Evolutionary conservation across 1,284 basidiomycete genomes (phyloP).

Genomic region (Marasmius fiardii): DNA sequence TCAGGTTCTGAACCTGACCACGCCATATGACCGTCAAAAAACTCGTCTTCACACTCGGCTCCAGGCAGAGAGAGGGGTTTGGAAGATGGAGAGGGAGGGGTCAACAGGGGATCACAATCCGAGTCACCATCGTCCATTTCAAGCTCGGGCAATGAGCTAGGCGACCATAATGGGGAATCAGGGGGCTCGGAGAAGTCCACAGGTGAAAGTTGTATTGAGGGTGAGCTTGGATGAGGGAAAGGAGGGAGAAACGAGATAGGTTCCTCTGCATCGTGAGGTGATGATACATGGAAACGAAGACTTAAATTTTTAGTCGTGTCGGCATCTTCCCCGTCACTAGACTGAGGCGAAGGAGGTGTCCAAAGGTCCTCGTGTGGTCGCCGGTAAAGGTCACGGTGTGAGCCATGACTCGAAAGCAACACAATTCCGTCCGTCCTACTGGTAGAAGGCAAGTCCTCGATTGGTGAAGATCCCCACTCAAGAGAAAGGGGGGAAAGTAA

Average conservation of each 20-base stretch:
- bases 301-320: not conserved
- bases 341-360: not conserved
- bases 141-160: not conserved
- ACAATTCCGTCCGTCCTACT: slow-evolving; percentile 6
- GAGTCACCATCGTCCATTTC: slow-evolving; percentile 6
- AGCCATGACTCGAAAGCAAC: not conserved
- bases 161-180: not conserved
- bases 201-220: slow-evolving; percentile 3
- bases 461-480: slow-evolving; percentile 17
- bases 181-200: not conserved
- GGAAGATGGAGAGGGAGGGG: slow-evolving; percentile 4
- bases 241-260: not conserved
- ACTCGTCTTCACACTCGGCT: slow-evolving; percentile 2
- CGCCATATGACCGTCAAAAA: not conserved
- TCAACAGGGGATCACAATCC: not conserved
- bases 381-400: not conserved
- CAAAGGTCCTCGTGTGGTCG: not conserved
- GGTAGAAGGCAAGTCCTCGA: too few species aligned
- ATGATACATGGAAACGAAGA: not conserved
- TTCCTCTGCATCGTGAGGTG: not conserved
- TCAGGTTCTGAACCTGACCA: not conserved
- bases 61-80: slow-evolving; percentile 6
- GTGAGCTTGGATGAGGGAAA: slow-evolving; percentile 6
- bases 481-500: slow-evolving; percentile 36
- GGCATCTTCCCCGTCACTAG: not conserved